Evolutionary conservation across 1,139 yeast genomes (phyloP), one percentile per base, ranked within the genome.

Genomic region (Geotrichum aggregatum): DNA sequence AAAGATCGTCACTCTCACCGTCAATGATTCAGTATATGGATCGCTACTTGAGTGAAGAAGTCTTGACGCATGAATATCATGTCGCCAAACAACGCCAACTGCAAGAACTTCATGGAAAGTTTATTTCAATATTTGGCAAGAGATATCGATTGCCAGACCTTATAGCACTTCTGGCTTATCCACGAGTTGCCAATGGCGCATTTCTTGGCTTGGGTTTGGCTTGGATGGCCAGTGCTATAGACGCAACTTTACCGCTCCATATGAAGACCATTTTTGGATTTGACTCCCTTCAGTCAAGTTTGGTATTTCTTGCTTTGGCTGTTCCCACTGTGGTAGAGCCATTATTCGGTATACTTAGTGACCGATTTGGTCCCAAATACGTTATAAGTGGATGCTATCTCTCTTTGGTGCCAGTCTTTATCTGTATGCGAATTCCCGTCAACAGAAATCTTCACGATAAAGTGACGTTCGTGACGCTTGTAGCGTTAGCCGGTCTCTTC

Each of bases 171-270:
- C 45, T 63, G 26, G 44, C 42, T n/a, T 49, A 56, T 38, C 54
- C 59, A 2, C 56, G 71, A 6, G 56, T 68, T 11, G 41, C 61
- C 44, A 64, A 59, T 42, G 58, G 60, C 7, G 58, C 67, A 34
- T 56, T 63, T 36, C 60, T 62, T 36, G 58, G 69, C 1, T 38
- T 68, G 24, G 58, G 63, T 3, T 47, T 65, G 26, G 68, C 66
- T 5, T 66, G 71, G 70, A 52, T 66, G 22, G 53, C 67, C 49
- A 56, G 67, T 28, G 61, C 69, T 5, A 33, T 70, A 18, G 73
- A 70, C 53, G 59, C 72, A 13, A 68, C 69, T 1, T 50, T 70
- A 24, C 66, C 72, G 2, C 52, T 67, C n/a, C 70, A 66, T 51
- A 53, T 69, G 24, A 56, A 63, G 14, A 60, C 60, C 7, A 47